Base-by-base conservation (phyloP, 305 asterid species). In the Fraxinus nigra region DNA sequence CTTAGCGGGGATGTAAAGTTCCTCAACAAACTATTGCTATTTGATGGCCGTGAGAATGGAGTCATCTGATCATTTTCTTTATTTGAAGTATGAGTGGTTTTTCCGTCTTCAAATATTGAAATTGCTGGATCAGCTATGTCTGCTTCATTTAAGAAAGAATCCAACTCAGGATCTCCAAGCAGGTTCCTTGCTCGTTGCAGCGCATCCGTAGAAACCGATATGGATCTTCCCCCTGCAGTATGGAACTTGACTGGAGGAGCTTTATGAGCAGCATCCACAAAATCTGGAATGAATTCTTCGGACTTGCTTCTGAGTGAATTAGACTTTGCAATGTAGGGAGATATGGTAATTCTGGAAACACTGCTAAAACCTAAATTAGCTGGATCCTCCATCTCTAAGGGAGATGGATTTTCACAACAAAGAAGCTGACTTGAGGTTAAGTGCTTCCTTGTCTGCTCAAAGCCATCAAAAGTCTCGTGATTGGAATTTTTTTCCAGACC, bases 161-260 rank as follows among this genome's bases (percentile, higher is more conserved):
- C 93, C 82, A 78, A 61, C 81, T 92, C 97, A 33, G 89, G 89
- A 89, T 92, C 90, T 79, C 97, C 98, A 72, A 96, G 98, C 80
- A 96, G 91, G 87, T 91, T 91, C 85, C 87, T 92, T 34, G 99
- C 99, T 37, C 94, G 95, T 83, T 89, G 85, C 90, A 96, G 85
- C 85, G 98, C 98, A 83, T 93, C 97, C 77, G 82, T 83, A 16
- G 98, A 96, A 84, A 96, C 93, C 22, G 99, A 91, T 86, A 96
- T 90, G 78, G 98, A 93, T 89, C 97, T 90, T 78, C 98, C 99
- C 51, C 98, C 98, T 59, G 99, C 98, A 79, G 99, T 96, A 9
- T 92, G 98, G 87, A 94, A 96, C 88, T 88, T 93, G 79, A 96
- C 82, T 4, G 94, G 90, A 86, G 96, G 89, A 81, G 97, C 89